Conservation (phyloP, 2,329 filamentous ascomycete species). For the Xylariaceae sp. region DNA sequence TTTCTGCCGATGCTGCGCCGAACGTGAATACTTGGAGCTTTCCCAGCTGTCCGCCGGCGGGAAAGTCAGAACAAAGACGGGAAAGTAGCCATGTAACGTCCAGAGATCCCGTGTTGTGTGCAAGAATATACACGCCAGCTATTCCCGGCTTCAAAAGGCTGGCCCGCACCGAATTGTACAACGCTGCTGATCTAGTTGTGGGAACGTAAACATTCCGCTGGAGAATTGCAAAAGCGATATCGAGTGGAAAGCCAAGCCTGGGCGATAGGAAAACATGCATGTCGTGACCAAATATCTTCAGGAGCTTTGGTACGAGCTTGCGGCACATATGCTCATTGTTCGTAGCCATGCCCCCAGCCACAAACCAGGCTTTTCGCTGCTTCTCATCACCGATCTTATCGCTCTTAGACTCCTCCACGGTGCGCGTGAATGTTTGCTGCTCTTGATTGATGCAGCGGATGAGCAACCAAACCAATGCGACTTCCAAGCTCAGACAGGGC, state of each 20-base stretch:
- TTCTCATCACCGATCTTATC: slow-evolving; percentile 5
- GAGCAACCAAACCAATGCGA: slow-evolving; percentile 19
- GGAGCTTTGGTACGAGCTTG: slow-evolving; percentile 39
- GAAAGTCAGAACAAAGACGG: slow-evolving; percentile 43
- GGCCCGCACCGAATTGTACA: slow-evolving; percentile 42
- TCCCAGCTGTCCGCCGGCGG: slow-evolving; percentile 36
- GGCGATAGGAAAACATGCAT: slow-evolving; percentile 55
- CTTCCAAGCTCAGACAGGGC: slow-evolving; percentile 20
- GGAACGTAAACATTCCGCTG: slow-evolving; percentile 39
- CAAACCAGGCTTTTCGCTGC: slow-evolving; percentile 17
- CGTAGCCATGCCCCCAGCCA: slow-evolving; percentile 21
- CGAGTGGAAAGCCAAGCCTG: slow-evolving; percentile 56
- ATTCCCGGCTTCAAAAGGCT: slow-evolving; percentile 40
- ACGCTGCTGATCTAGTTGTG: slow-evolving; percentile 32
- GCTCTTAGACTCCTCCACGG: background rate
- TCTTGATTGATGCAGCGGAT: slow-evolving; percentile 18
- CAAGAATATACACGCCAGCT: slow-evolving; percentile 42
- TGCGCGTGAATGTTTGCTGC: slow-evolving; percentile 8
- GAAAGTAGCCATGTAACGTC: slow-evolving; percentile 41
- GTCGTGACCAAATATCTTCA: slow-evolving; percentile 41
- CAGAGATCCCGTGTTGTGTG: slow-evolving; percentile 45
- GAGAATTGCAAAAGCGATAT: slow-evolving; percentile 45
- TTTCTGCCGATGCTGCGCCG: slow-evolving; percentile 43
- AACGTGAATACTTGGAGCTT: slow-evolving; percentile 51
- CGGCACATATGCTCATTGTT: slow-evolving; percentile 29